These are phyloP conservation scores for Calcarisporium arbuscula DNA, from an alignment of 2,329 filamentous ascomycete genomes.

Conservation along the genomic window DNA sequence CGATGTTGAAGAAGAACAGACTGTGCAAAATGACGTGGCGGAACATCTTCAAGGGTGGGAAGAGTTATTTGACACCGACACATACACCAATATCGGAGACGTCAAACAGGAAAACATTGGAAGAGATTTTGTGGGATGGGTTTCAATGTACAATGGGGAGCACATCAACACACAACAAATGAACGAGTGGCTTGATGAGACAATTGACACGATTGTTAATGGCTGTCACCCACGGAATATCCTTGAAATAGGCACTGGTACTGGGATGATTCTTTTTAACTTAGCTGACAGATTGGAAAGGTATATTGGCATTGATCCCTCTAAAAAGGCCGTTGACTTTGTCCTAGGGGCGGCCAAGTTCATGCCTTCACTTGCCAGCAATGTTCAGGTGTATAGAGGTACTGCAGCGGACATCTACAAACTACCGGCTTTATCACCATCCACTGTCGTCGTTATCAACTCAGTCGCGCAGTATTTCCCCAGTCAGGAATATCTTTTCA, in stretches of 20 bases:
- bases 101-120: no score
- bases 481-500: constrained; percentile 15
- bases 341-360: constrained; percentile 11
- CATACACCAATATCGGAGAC: no score
- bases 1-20: no score
- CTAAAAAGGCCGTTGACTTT: constrained; percentile 14
- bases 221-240: constrained; percentile 11
- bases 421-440: neutral
- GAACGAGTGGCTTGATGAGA: constrained; percentile 26
- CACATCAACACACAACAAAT: constrained; percentile 21
- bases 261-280: constrained; percentile 26
- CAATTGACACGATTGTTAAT: constrained; percentile 14
- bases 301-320: constrained; percentile 23
- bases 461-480: constrained; percentile 23
- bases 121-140: no score
- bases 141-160: no score
- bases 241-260: constrained; percentile 23
- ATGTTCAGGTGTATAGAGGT: constrained; percentile 11
- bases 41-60: no score
- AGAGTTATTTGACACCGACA: no score
- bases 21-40: no score
- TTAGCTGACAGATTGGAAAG: constrained; percentile 11
- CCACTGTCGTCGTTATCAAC: constrained; percentile 18
- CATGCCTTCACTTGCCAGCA: constrained; percentile 7
- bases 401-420: constrained; percentile 14